These are phyloP conservation scores for Carex pumila DNA, from an alignment of 176 grass and related monocot species.

Conservation along the genomic window DNA sequence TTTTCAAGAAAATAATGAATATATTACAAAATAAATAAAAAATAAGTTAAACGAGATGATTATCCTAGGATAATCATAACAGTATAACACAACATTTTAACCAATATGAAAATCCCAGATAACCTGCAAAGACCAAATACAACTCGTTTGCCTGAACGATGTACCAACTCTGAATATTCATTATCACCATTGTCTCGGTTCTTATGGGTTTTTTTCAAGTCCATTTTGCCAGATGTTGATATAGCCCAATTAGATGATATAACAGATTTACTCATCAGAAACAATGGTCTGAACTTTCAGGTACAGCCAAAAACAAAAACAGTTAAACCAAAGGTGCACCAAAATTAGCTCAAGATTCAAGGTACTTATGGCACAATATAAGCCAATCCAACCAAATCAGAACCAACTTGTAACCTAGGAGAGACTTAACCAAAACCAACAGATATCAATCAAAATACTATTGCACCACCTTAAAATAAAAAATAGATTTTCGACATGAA, in stretches of 20 bases:
- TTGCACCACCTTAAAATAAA: neutral
- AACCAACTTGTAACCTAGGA: neutral
- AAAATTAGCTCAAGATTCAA: neutral
- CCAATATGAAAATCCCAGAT: neutral
- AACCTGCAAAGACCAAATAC: conserved; percentile 1
- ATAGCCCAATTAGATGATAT: neutral
- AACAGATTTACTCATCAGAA: neutral
- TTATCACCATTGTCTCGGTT: neutral
- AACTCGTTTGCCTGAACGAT: neutral
- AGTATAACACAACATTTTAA: neutral
- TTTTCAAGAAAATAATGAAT: conserved; percentile 10
- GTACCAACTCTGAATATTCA: neutral
- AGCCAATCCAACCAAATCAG: neutral
- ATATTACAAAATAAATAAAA: neutral
- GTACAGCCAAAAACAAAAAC: neutral
- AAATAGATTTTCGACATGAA: neutral
- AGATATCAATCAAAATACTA: neutral
- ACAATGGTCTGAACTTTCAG: neutral
- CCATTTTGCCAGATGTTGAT: neutral
- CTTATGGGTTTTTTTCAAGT: neutral
- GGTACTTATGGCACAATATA: neutral
- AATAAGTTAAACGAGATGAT: neutral
- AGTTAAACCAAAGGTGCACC: neutral
- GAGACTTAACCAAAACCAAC: neutral
- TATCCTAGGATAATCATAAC: neutral